Conservation (phyloP, 148 eudicot species). For the Rhododendron griersonianum region DNA sequence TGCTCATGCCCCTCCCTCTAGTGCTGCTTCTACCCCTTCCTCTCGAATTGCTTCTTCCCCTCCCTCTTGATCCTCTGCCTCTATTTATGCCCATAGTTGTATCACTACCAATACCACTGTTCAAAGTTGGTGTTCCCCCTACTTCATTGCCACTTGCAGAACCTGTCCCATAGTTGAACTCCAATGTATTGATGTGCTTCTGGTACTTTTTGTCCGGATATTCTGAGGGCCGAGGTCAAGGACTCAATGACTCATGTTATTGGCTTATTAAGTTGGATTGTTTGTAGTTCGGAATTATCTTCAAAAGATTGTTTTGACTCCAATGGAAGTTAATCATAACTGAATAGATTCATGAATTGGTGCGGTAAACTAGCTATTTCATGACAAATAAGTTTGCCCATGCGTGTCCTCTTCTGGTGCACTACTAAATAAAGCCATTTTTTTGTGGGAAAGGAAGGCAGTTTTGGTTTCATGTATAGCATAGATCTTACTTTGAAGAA, state of each 20-base stretch:
- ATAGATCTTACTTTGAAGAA: not conserved
- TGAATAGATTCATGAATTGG: not conserved
- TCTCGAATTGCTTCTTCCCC: too few relatives aligned
- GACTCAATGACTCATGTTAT: not conserved
- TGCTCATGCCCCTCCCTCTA: too few relatives aligned
- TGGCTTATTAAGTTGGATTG: not conserved
- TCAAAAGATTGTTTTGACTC: not conserved
- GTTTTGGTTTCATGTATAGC: not conserved
- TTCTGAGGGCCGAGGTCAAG: not conserved
- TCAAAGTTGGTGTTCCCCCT: too few relatives aligned
- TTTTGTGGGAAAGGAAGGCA: not conserved
- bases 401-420: not conserved
- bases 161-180: too few relatives aligned
- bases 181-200: too few relatives aligned
- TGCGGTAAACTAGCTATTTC: not conserved
- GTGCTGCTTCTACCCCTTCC: too few relatives aligned
- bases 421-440: not conserved
- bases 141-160: too few relatives aligned
- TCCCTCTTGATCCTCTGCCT: too few relatives aligned
- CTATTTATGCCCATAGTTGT: too few relatives aligned
- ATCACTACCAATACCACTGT: too few relatives aligned
- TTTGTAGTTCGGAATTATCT: not conserved
- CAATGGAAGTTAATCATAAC: not conserved
- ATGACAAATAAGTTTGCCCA: not conserved
- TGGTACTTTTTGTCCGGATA: too few relatives aligned